Base-by-base conservation (phyloP, 805 yeast genomes). In the Wickerhamiella slavikovae region DNA sequence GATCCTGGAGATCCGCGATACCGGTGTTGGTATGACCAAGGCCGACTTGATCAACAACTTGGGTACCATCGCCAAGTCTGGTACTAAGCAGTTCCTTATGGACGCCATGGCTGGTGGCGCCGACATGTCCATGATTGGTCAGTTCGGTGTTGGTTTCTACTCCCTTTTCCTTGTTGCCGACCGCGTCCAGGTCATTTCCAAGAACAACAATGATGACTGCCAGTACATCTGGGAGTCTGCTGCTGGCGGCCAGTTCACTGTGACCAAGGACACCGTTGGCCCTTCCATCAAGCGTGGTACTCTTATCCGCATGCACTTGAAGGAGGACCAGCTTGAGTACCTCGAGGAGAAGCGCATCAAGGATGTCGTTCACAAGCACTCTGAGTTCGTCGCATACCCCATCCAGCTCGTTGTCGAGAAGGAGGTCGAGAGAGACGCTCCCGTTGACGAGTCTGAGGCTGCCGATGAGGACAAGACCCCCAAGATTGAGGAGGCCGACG, bases 11-110 rank as follows among this genome's bases (percentile, higher is more conserved):
- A 77, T 89, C 57, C 82, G 96, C 66, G 99, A 89, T 60, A 71
- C 96, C 36, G 99, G 99, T 83, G 80, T 89, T 49, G 99, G 99
- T 83, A 82, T 89, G 94, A 89, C 99, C 64, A 89, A 89, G 68
- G 91, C 94, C 45, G 99, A 89, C 55, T 68, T 89, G 55, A 85
- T 89, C 52, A 89, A 91, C 74, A 89, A 89, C 68, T 77, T 89
- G 60, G 99, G 99, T 75, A 89, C 96, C 44, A 89, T 89, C 55
- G 99, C 99, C 54, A 89, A 89, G 66, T 89, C 99, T 43, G 99
- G 99, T 65, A 89, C 99, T 48, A 89, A 89, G 67, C 80, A 93
- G 47, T 89, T 89, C 61, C 37, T 50, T 22, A 89, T 89, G 98
- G 98, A 89, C 66, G 98, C 98, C 44, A 68, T 91, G 43, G 75